These are phyloP conservation scores for Rhodotorula sp. DNA, from an alignment of 1,284 basidiomycete genomes.

Conservation along the genomic window DNA sequence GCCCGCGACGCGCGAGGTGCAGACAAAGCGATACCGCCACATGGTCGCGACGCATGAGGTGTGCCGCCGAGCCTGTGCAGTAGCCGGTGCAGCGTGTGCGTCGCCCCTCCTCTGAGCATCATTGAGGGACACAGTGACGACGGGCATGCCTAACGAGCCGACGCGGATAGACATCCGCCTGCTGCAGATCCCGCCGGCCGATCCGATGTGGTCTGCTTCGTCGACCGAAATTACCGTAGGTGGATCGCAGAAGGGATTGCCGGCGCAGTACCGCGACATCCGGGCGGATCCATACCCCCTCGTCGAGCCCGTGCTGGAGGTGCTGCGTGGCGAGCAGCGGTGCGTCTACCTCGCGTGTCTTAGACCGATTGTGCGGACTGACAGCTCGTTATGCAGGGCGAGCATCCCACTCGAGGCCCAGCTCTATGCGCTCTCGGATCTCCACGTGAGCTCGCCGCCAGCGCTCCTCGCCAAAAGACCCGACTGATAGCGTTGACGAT, in stretches of 20 bases:
- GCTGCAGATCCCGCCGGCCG: background rate
- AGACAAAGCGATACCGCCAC: background rate
- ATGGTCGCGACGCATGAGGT: background rate
- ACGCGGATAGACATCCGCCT: background rate
- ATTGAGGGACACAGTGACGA: background rate
- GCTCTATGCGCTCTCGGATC: background rate
- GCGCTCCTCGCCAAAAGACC: too few relatives aligned
- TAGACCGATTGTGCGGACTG: too few relatives aligned
- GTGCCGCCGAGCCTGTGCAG: background rate
- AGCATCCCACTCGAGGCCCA: background rate
- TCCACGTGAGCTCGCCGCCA: background rate
- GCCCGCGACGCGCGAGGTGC: background rate
- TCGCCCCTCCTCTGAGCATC: background rate
- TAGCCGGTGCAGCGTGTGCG: background rate
- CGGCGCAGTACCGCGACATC: background rate
- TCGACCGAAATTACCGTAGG: too few relatives aligned
- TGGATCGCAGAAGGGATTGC: background rate
- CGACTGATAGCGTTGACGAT: too few relatives aligned
- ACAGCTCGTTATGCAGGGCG: too few relatives aligned
- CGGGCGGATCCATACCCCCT: background rate
- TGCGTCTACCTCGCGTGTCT: background rate
- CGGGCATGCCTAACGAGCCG: background rate
- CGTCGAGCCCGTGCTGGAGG: background rate
- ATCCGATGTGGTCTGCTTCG: background rate
- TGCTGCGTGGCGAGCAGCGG: background rate